Conservation (phyloP, 805 yeast species). For the Middelhovenomyces tepae region DNA sequence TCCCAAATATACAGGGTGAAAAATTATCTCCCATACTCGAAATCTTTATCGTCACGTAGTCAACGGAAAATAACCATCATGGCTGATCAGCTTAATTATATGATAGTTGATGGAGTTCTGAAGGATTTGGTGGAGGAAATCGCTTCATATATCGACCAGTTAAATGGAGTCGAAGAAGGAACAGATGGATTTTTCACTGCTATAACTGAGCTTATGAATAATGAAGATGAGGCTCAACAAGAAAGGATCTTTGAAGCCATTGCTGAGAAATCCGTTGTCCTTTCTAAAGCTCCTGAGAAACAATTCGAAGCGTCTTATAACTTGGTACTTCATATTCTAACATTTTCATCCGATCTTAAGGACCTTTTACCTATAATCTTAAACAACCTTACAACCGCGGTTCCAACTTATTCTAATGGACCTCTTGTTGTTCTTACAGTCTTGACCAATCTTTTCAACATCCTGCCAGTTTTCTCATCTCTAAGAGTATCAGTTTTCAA, state of each 20-base stretch:
- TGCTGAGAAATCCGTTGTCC: slow-evolving; percentile 22
- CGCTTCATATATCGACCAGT: slow-evolving; percentile 28
- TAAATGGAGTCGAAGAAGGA: slow-evolving; percentile 20
- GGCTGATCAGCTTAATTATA: no score
- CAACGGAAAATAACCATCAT: no score
- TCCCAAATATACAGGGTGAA: no score
- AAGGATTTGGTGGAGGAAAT: slow-evolving; percentile 29
- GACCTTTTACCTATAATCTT: slow-evolving; percentile 24
- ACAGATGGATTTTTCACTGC: slow-evolving; percentile 16
- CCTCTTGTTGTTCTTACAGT: slow-evolving; percentile 26
- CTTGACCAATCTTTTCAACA: slow-evolving; percentile 32
- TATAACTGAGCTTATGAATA: slow-evolving; percentile 19
- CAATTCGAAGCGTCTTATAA: slow-evolving; percentile 34
- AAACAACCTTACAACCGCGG: slow-evolving; percentile 20
- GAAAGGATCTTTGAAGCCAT: slow-evolving; percentile 24
- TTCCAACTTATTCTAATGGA: slow-evolving; percentile 19
- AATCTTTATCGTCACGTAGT: no score
- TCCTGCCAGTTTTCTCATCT: slow-evolving; percentile 23
- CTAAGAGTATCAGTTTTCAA: slow-evolving; percentile 25
- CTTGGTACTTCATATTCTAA: slow-evolving; percentile 28
- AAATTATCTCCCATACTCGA: no score
- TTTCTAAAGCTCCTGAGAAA: slow-evolving; percentile 26
- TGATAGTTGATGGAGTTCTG: slow-evolving; percentile 32
- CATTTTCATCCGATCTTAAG: slow-evolving; percentile 26
- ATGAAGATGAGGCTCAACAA: slow-evolving; percentile 16